Conservation (phyloP, 352 stramenopile species). For the Phytophthora podocarpi region DNA sequence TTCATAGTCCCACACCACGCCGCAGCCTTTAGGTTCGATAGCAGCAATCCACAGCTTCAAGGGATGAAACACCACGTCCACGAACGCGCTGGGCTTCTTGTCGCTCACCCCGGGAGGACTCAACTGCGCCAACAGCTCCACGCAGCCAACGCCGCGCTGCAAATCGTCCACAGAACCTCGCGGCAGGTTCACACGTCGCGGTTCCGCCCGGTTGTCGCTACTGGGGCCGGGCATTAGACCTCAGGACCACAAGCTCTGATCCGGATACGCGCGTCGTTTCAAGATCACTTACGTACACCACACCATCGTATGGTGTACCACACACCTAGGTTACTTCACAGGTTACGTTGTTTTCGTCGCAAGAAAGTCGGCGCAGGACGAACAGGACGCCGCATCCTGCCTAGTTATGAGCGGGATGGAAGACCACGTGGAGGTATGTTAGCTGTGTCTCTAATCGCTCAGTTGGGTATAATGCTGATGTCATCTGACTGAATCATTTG, state of each 20-base stretch:
- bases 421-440: slow-evolving; percentile 12
- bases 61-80: slow-evolving; percentile 67
- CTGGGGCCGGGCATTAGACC: not conserved
- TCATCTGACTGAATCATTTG: not conserved
- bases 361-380: slow-evolving; percentile 20
- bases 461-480: not conserved
- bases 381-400: too few species aligned
- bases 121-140: slow-evolving; percentile 64
- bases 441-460: not conserved
- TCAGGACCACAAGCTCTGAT: too few species aligned
- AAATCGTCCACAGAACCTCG: slow-evolving; percentile 67
- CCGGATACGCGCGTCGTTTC: slow-evolving; percentile 37
- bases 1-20: slow-evolving; percentile 79
- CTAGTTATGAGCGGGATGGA: slow-evolving; percentile 30
- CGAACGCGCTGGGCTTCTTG: slow-evolving; percentile 76
- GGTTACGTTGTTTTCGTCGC: slow-evolving; percentile 9
- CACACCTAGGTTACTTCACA: not conserved
- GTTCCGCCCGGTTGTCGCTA: not conserved
- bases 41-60: slow-evolving; percentile 71
- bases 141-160: slow-evolving; percentile 50
- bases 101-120: slow-evolving; percentile 57
- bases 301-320: not conserved
- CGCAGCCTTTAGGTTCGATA: slow-evolving; percentile 64
- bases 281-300: slow-evolving; percentile 22
- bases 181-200: slow-evolving; percentile 30